These are phyloP conservation scores for Aspergillus ellipticus DNA, from an alignment of 495 filamentous ascomycete species.

Conservation along the genomic window DNA sequence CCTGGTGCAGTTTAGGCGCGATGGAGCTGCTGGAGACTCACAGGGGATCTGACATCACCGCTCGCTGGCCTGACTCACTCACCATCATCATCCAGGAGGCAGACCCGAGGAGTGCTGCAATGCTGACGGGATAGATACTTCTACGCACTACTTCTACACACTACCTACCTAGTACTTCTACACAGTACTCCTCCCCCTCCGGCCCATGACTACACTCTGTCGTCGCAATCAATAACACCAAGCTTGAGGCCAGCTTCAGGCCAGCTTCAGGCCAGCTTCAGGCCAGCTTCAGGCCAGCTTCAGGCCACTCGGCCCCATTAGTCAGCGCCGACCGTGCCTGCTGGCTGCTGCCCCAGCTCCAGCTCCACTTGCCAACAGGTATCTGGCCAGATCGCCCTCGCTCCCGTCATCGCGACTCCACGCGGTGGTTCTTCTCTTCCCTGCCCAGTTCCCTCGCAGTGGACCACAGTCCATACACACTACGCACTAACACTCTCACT, in stretches of 20 bases:
- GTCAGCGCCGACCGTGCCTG: not conserved
- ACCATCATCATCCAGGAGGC: no score
- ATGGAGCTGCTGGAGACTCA: not conserved
- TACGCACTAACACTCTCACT: no score
- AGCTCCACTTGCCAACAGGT: not conserved
- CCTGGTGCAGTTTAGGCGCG: not conserved
- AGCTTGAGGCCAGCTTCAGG: no score
- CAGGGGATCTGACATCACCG: constrained; percentile 7
- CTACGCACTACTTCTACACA: no score
- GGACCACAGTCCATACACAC: not conserved
- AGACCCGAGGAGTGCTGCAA: no score
- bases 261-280: no score
- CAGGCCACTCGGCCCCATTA: constrained; percentile 6
- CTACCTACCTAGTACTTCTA: no score
- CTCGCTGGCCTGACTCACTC: constrained; percentile 1
- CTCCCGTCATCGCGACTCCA: not conserved
- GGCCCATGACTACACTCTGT: no score
- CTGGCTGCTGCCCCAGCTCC: no score
- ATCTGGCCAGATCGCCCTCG: not conserved
- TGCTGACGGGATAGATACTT: no score
- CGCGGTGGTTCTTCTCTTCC: not conserved
- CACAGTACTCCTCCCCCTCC: no score
- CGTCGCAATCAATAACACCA: no score
- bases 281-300: not conserved
- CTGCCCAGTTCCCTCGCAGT: not conserved